Evolutionary conservation across 176 grass and related monocot genomes (phyloP), one percentile per base, ranked within the genome.

Genomic region (Juncus effusus): DNA sequence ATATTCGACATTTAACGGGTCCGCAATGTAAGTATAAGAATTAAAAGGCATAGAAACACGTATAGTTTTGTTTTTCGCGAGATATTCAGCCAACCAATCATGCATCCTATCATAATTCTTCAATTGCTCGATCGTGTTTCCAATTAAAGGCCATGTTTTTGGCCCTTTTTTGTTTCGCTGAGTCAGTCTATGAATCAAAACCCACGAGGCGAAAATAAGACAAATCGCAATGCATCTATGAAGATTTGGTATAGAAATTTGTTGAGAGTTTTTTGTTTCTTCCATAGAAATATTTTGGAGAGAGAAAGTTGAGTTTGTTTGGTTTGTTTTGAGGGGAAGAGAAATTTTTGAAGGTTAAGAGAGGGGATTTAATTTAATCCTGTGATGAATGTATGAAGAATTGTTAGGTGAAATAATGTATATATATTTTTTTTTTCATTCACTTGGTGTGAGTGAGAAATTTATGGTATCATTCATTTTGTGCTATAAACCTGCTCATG

Each of bases 61-160:
- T 38, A 96, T 74, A 51, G 91, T 83, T 62, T 79, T 70, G 59
- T 86, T 44, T 56, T 73, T 67, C 0, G 81, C 69, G 54, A 96
- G 60, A 76, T 96, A 96, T 49, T 70, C 76, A 0, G 76, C 86
- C 2, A 96, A 81, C 91, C 91, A 96, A 64, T 96, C 87, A 55
- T 96, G 91, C 91, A 96, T 96, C 69, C 84, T 67, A 38, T 90
- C 76, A 54, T 90, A 96, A 73, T 96, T 96, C 79, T 62, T 96
- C 16, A 96, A 76, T 51, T 90, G 91, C 68, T 96, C 91, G 12
- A 96, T 60, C 28, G 79, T 85, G 0, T 86, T 78, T 49, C 84
- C 91, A 42, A 96, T 76, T 69, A 96, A 13, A 0, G 91, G 91
- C 91, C 91, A 96, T 62, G 91, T 88, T 60, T 81, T 74, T 0